Conservation (phyloP, 306 rosid species). For the Quercus bicolor region DNA sequence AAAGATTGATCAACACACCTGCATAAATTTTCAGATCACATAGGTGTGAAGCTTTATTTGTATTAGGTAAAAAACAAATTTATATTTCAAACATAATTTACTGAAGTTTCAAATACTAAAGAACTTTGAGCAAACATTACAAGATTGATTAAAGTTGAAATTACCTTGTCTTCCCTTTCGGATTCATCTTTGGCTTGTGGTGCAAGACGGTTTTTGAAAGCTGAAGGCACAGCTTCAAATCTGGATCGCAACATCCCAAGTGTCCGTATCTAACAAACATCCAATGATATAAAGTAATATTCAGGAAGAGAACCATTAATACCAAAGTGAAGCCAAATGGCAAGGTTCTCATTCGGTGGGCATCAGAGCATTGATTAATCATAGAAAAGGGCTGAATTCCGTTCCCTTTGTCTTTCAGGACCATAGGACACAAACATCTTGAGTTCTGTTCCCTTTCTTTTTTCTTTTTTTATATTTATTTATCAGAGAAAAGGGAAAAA, state of each 20-base stretch:
- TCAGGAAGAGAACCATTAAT: slow-evolving; percentile 18
- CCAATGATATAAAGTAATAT: slow-evolving; percentile 24
- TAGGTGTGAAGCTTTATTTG: not conserved
- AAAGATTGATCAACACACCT: not conserved
- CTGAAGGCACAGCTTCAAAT: slow-evolving; percentile 71
- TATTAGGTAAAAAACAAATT: slow-evolving; percentile 3
- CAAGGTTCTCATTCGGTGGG: no score
- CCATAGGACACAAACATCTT: no score
- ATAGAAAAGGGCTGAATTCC: no score
- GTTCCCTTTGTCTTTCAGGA: no score
- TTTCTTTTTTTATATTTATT: not conserved
- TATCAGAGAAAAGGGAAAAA: not conserved
- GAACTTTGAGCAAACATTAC: not conserved
- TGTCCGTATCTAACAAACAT: slow-evolving; percentile 78
- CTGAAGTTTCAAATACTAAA: slow-evolving; percentile 27
- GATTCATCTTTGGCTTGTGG: slow-evolving; percentile 37
- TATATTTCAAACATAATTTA: slow-evolving; percentile 10
- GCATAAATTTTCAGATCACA: not conserved
- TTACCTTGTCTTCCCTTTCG: slow-evolving; percentile 36
- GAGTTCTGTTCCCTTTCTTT: no score
- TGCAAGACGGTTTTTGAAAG: slow-evolving; percentile 67
- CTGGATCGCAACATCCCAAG: slow-evolving; percentile 97
- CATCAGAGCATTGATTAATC: no score
- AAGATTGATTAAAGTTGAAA: not conserved
- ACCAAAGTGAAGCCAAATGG: not conserved